phyloP scores from a whole-genome alignment of 2,329 filamentous ascomycete species.

The Colletotrichum sp. region DNA sequence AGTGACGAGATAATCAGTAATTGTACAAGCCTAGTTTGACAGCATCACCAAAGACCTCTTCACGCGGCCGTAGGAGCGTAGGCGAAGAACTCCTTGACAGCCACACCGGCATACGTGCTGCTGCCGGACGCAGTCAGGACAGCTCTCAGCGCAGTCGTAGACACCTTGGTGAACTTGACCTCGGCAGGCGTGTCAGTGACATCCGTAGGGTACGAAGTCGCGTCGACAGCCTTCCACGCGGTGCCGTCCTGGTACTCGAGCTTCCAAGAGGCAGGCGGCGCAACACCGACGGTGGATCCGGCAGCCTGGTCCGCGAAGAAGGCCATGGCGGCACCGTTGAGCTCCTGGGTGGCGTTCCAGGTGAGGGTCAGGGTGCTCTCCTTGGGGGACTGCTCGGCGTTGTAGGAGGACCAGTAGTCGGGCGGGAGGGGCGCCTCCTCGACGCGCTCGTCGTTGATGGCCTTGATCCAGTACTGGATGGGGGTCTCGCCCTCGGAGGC shows the following conservation, averaged over 20 bases:
- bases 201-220: conserved; percentile 27
- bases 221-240: conserved; percentile 26
- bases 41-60: background rate
- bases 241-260: conserved; percentile 28
- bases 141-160: conserved; percentile 29
- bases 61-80: conserved; percentile 1
- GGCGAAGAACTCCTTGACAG: conserved; percentile 31
- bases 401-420: conserved; percentile 42
- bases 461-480: conserved; percentile 41
- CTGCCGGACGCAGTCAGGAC: conserved; percentile 27
- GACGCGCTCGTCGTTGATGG: conserved; percentile 36
- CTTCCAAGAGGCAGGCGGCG: conserved; percentile 31
- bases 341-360: conserved; percentile 31
- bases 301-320: conserved; percentile 36
- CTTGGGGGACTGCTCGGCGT: conserved; percentile 32
- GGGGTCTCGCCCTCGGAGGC: conserved; percentile 31
- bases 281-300: conserved; percentile 32
- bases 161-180: conserved; percentile 29
- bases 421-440: conserved; percentile 36
- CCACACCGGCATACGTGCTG: conserved; percentile 26
- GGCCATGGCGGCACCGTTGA: conserved; percentile 33
- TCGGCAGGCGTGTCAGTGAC: conserved; percentile 31
- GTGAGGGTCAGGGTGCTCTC: conserved; percentile 34
- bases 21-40: background rate
- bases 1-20: background rate